These are phyloP conservation scores for Tetrahymena malaccensis DNA, from an alignment of 73 alveolate species.

Conservation along the genomic window DNA sequence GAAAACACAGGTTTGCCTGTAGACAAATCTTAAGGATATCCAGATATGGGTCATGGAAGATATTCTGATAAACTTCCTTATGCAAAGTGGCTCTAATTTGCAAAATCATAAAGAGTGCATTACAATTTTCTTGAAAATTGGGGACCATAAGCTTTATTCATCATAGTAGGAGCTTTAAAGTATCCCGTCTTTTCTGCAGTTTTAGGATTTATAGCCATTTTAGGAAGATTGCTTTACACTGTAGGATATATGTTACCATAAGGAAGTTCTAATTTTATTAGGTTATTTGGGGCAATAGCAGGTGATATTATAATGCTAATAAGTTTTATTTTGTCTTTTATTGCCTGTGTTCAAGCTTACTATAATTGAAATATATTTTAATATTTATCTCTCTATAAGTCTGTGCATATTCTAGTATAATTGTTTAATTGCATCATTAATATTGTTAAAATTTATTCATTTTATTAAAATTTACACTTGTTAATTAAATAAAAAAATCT, in stretches of 20 bases:
- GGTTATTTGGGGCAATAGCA: neutral
- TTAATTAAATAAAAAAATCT: too few species aligned
- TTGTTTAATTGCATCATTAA: too few species aligned
- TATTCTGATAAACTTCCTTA: slow-evolving; percentile 39
- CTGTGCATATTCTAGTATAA: too few species aligned
- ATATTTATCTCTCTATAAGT: too few species aligned
- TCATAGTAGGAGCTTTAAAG: neutral
- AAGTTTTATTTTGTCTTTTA: neutral
- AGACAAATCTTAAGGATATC: slow-evolving; percentile 26
- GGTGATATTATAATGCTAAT: neutral
- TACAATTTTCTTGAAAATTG: slow-evolving; percentile 29
- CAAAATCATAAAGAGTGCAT: slow-evolving; percentile 29
- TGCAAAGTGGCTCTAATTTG: slow-evolving; percentile 39
- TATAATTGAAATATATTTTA: neutral
- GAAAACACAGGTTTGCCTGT: slow-evolving; percentile 8
- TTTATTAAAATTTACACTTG: too few species aligned
- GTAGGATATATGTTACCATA: neutral
- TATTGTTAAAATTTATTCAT: too few species aligned
- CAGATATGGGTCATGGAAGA: slow-evolving; percentile 59
- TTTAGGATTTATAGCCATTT: neutral
- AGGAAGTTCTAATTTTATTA: neutral
- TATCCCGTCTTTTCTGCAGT: neutral
- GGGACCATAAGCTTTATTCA: neutral
- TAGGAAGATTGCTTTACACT: neutral
- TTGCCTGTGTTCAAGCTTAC: neutral